Conservation (phyloP, 176 grass and related monocot species). For the Saccharum officinarum region DNA sequence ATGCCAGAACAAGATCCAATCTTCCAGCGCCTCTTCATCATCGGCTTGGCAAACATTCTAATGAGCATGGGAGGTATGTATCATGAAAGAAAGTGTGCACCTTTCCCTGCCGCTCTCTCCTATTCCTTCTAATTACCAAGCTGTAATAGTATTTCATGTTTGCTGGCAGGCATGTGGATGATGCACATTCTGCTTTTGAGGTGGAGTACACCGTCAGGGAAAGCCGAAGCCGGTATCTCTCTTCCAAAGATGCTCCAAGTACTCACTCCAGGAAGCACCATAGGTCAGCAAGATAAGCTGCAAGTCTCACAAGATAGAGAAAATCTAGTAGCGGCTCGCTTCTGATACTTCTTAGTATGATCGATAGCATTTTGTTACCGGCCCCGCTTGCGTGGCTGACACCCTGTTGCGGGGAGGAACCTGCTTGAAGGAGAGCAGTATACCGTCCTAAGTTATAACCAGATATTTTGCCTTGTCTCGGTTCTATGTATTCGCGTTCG, state of each 20-base stretch:
- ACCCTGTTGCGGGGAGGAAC: background rate
- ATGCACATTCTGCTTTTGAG: conserved; percentile 40
- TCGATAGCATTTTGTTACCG: background rate
- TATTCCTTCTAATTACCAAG: background rate
- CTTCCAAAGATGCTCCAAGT: conserved; percentile 28
- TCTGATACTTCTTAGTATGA: conserved; percentile 17
- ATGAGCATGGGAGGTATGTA: conserved; percentile 44
- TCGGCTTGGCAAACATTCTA: conserved; percentile 21
- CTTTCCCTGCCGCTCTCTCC: background rate
- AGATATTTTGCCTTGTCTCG: conserved; percentile 2
- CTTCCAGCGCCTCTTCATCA: conserved; percentile 22
- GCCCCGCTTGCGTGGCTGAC: background rate
- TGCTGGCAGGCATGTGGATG: conserved; percentile 21
- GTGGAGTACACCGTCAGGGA: conserved; percentile 41
- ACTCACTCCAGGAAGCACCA: conserved; percentile 38
- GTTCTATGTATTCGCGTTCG: background rate
- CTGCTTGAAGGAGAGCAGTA: conserved; percentile 2
- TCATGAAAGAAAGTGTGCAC: background rate
- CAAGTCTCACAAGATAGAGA: conserved; percentile 22
- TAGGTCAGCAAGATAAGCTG: conserved; percentile 42
- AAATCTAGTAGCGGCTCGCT: conserved; percentile 20
- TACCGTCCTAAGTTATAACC: conserved; percentile 13
- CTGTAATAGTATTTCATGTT: background rate
- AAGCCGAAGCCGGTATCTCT: conserved; percentile 32
- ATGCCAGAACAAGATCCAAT: conserved; percentile 35